These are phyloP conservation scores for Adansonia rubrostipa DNA, from an alignment of 441 rosid genomes.

Conservation along the genomic window DNA sequence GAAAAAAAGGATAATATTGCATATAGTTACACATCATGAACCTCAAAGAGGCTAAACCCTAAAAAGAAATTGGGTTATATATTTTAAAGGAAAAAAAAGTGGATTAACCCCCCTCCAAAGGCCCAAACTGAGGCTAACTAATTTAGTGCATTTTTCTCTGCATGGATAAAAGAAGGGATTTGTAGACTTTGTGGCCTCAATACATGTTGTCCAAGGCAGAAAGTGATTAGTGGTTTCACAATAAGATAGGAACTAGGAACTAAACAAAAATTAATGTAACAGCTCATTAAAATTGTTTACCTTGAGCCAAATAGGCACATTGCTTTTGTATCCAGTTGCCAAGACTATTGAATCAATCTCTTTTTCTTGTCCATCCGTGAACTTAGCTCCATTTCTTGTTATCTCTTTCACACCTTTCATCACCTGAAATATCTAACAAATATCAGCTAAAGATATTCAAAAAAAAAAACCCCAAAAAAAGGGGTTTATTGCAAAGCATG, in stretches of 20 bases:
- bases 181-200: conserved; percentile 35
- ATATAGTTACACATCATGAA: too few species aligned
- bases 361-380: conserved; percentile 72
- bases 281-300: conserved; percentile 36
- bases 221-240: conserved; percentile 53
- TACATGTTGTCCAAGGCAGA: conserved; percentile 48
- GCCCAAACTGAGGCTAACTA: conserved; percentile 25
- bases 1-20: too few species aligned
- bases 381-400: conserved; percentile 70
- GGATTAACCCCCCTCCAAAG: conserved; percentile 11
- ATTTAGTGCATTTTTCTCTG: conserved; percentile 42
- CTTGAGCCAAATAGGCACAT: conserved; percentile 90
- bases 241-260: conserved; percentile 38
- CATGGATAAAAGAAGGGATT: too few species aligned
- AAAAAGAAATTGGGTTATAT: too few species aligned
- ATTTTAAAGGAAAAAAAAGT: not conserved
- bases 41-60: too few species aligned
- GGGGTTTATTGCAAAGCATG: too few species aligned
- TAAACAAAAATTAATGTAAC: conserved; percentile 9
- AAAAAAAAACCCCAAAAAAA: not conserved
- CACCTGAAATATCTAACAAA: conserved; percentile 43
- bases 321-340: conserved; percentile 93
- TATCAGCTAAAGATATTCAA: not conserved
- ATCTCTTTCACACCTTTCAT: conserved; percentile 75
- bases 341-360: conserved; percentile 78